A percentile compares a stretch with the other conserved stretches of the same genome.
Evolutionary conservation across 306 rosid species (phyloP).

Genomic region (Quercus dentata): DNA sequence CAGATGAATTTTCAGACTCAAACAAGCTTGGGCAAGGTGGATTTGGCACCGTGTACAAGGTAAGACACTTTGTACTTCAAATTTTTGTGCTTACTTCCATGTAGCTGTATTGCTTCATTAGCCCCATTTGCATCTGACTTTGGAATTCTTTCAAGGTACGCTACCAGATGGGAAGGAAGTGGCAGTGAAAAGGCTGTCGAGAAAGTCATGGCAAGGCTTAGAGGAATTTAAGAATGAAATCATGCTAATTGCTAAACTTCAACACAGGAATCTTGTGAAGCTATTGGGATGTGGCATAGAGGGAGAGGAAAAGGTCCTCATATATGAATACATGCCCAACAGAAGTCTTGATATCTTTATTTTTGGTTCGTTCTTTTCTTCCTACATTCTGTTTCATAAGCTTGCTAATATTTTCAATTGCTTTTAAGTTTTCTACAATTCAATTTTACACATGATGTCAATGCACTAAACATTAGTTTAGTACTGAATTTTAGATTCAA

Average conservation of each 20-base stretch:
- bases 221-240: slow-evolving; percentile 66
- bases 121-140: not conserved
- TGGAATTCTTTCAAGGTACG: slow-evolving; percentile 38
- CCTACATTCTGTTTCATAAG: not conserved
- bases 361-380: slow-evolving; percentile 43
- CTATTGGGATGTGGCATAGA: slow-evolving; percentile 57
- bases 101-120: not conserved
- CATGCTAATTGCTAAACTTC: slow-evolving; percentile 53
- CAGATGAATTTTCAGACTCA: too few species aligned
- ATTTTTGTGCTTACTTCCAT: not conserved
- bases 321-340: slow-evolving; percentile 65
- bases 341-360: slow-evolving; percentile 56
- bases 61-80: too few species aligned
- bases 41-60: too few species aligned
- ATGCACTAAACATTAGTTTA: not conserved
- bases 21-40: too few species aligned
- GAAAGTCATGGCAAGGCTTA: slow-evolving; percentile 62
- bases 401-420: not conserved
- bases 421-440: not conserved
- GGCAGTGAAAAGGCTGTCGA: slow-evolving; percentile 60
- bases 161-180: slow-evolving; percentile 52
- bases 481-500: slow-evolving; percentile 25
- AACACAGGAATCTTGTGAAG: slow-evolving; percentile 61
- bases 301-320: slow-evolving; percentile 49
- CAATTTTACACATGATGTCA: not conserved